Base-by-base conservation (phyloP, 108 stramenopile species). In the Pseudonitzschia pungens region DNA sequence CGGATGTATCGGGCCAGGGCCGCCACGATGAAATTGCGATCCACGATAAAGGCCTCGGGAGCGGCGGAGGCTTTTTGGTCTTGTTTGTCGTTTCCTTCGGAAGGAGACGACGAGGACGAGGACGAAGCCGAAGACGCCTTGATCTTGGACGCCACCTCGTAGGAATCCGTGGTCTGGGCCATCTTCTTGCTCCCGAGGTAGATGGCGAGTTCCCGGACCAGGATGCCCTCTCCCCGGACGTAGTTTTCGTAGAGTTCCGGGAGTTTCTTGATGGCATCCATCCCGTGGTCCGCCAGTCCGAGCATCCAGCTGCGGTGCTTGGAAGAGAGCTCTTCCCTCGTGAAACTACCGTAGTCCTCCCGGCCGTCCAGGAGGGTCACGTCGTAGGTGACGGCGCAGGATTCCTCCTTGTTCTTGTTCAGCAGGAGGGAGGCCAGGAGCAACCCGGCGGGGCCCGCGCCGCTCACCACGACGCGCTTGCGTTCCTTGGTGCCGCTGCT, bases 381-480 rank as follows among this genome's bases (percentile, higher is more conserved):
- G 22, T 79, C 64, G 65, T 86, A 86, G 29, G 77, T 55, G 42
- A 57, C 14, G 3, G 78, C n/a, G 22, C 8, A 20, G 1, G 45
- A 11, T 0, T 57, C n/a, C 10, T 69, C 65, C 15, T 77, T 71
- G 67, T 86, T 86, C 20, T 83, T 72, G 16, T 65, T 26, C 33
- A 81, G 66, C n/a, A 86, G 75, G 26, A 84, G 79, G 4, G 83
- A 77, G 31, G 83, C 73, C 55, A 78, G 74, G 12, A 86, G 78
- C 43, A 86, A 77, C 14, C 86, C 86, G 55, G 77, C 86, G 3
- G 86, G 86, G 14, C 86, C 86, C n/a, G 86, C 86, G 26, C 86
- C 86, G 57, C 79, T 71, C 59, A 86, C 79, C n/a, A 86, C 54
- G 9, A 86, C 83, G 21, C 57, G 57, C 0, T 58, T 58, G 15